Conservation (phyloP, 108 stramenopile genomes). For the Licmophora abbreviata region DNA sequence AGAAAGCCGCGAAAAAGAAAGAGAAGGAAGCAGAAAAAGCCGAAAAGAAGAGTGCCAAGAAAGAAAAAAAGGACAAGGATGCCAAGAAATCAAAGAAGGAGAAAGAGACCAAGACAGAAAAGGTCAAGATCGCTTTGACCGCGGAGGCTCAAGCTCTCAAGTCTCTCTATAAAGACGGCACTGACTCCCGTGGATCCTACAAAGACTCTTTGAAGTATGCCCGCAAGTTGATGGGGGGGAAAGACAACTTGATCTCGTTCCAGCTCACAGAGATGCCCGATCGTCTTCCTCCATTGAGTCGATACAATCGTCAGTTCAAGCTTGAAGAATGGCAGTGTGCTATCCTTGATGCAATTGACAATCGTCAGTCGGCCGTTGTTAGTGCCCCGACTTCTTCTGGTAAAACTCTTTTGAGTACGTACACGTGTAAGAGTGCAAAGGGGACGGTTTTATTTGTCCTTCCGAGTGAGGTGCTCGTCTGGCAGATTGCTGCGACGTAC, state of each 20-base stretch:
- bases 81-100: constrained; percentile 61
- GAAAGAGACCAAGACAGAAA: constrained; percentile 44
- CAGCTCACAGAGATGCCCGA: constrained; percentile 96
- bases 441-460: constrained; percentile 95
- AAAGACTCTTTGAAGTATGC: constrained; percentile 92
- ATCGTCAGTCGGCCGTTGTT: constrained; percentile 88
- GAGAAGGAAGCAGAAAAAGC: constrained; percentile 74
- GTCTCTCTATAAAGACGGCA: constrained; percentile 79
- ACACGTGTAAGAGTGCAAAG: constrained; percentile 85
- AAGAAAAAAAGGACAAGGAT: constrained; percentile 69
- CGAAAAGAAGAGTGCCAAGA: constrained; percentile 56
- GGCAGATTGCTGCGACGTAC: constrained; percentile 99
- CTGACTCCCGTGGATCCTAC: constrained; percentile 69
- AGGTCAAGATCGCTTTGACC: constrained; percentile 57
- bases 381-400: constrained; percentile 98
- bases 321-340: constrained; percentile 97
- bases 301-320: constrained; percentile 89
- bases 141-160: constrained; percentile 63
- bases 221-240: constrained; percentile 82
- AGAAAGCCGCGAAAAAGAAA: constrained; percentile 82
- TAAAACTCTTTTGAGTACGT: constrained; percentile 98
- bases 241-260: constrained; percentile 82
- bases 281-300: constrained; percentile 95
- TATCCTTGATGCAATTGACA: constrained; percentile 88
- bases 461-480: constrained; percentile 98